phyloP scores from a whole-genome alignment of 176 grass and related monocot genomes.

The Eragrostis curvula region DNA sequence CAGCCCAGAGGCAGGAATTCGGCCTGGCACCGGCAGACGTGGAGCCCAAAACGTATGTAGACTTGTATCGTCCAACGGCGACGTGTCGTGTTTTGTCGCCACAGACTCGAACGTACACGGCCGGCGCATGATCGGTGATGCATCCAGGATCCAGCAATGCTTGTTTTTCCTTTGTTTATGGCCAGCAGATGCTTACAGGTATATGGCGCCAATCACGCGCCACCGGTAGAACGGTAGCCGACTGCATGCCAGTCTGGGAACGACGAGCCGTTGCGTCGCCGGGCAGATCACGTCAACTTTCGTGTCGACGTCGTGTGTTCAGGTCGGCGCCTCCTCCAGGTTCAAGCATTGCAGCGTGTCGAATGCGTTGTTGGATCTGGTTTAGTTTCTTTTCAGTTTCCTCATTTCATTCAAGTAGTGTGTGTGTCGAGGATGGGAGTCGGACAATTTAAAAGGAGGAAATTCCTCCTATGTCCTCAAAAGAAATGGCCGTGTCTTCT shows the following conservation, averaged over 20 bases:
- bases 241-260: constrained; percentile 29
- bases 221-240: background rate
- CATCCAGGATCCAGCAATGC: background rate
- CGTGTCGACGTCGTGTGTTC: too few relatives aligned
- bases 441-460: too few relatives aligned
- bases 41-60: background rate
- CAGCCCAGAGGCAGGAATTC: background rate
- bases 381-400: background rate
- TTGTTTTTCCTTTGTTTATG: background rate
- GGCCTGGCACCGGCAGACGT: background rate
- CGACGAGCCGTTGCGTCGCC: background rate
- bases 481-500: too few relatives aligned
- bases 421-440: background rate
- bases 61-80: background rate
- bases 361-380: background rate
- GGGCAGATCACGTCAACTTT: background rate
- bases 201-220: background rate
- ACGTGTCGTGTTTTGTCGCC: constrained; percentile 16
- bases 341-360: background rate
- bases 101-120: constrained; percentile 3
- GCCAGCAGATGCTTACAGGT: background rate
- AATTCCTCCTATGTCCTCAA: too few relatives aligned
- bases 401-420: too few relatives aligned
- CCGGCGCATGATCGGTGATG: constrained; percentile 24
- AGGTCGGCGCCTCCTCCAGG: background rate